Conservation (phyloP, 176 grass and related monocot genomes). For the Ensete glaucum region DNA sequence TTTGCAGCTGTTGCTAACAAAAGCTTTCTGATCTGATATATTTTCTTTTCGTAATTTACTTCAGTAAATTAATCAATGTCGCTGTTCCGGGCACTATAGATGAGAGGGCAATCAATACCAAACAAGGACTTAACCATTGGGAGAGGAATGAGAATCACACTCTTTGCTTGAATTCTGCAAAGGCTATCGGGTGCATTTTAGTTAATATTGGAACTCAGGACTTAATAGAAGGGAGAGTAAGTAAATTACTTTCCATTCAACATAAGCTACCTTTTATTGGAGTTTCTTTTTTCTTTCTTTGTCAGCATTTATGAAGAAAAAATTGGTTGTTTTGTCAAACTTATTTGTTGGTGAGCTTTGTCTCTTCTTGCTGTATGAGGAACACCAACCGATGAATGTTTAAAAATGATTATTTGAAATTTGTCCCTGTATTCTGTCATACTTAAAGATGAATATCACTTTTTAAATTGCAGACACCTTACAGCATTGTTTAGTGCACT, state of each 20-base stretch:
- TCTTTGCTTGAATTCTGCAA: constrained; percentile 94
- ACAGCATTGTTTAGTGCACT: not conserved
- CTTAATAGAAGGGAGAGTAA: constrained; percentile 93
- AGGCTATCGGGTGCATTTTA: constrained; percentile 96
- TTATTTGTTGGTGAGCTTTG: not conserved
- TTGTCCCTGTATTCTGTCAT: not conserved
- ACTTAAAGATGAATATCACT: not conserved
- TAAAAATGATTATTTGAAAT: too few species aligned
- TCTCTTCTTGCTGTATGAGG: not conserved
- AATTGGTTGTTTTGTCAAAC: not conserved
- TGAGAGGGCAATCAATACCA: constrained; percentile 98
- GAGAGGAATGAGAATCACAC: constrained; percentile 99
- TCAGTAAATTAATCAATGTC: constrained; percentile 96
- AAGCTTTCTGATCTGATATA: not conserved
- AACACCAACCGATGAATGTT: too few species aligned
- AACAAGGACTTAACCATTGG: constrained; percentile 95
- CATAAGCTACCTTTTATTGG: not conserved
- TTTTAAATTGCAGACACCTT: not conserved
- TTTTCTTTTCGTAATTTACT: constrained; percentile 29
- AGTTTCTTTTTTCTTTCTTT: too few species aligned
- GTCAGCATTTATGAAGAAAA: not conserved
- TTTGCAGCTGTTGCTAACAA: not conserved
- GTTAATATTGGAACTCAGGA: constrained; percentile 99
- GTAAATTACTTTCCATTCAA: constrained; percentile 5
- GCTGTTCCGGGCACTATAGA: constrained; percentile 97